These are phyloP conservation scores for Hymenoscyphus repandus DNA, from an alignment of 2,329 filamentous ascomycete species.

Conservation along the genomic window DNA sequence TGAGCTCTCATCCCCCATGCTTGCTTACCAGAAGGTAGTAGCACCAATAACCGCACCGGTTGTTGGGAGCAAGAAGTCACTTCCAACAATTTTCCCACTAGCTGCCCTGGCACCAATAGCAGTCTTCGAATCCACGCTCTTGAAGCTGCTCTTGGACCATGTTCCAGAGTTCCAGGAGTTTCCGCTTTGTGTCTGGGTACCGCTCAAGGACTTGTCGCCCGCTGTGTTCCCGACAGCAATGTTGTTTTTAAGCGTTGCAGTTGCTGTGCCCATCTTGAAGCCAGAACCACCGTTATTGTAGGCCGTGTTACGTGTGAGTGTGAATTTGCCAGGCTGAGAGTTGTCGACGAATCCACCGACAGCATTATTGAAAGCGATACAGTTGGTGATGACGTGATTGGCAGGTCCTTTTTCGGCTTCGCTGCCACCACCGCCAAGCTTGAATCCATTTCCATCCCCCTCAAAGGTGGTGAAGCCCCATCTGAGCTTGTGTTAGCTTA, in stretches of 20 bases:
- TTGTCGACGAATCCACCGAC: slow-evolving; percentile 44
- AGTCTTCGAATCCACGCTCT: slow-evolving; percentile 32
- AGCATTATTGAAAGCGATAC: slow-evolving; percentile 39
- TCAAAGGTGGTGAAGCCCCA: slow-evolving; percentile 40
- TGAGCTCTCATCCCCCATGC: no score
- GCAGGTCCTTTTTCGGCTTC: slow-evolving; percentile 35
- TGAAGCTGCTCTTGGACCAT: slow-evolving; percentile 37
- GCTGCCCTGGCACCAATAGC: slow-evolving; percentile 36
- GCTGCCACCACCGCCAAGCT: slow-evolving; percentile 31
- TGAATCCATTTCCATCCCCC: slow-evolving; percentile 45
- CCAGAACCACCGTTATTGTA: slow-evolving; percentile 41
- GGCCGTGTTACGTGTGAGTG: slow-evolving; percentile 39
- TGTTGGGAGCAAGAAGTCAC: slow-evolving; percentile 38
- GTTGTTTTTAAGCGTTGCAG: slow-evolving; percentile 35
- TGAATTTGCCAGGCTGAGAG: slow-evolving; percentile 37
- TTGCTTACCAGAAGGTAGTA: slow-evolving; percentile 29
- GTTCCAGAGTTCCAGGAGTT: slow-evolving; percentile 40
- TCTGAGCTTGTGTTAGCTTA: no score
- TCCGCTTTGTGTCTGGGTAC: slow-evolving; percentile 28
- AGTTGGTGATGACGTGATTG: slow-evolving; percentile 40
- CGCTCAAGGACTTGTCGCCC: slow-evolving; percentile 25
- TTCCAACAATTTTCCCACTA: slow-evolving; percentile 36
- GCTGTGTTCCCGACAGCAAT: slow-evolving; percentile 34
- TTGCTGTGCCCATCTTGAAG: slow-evolving; percentile 34
- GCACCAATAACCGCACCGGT: slow-evolving; percentile 37